Percentiles rank a stretch among this genome's conserved stretches.
These are phyloP conservation scores for Fomitiporia mediterranea DNA, from an alignment of 1,284 basidiomycete species.

Conservation along the genomic window DNA sequence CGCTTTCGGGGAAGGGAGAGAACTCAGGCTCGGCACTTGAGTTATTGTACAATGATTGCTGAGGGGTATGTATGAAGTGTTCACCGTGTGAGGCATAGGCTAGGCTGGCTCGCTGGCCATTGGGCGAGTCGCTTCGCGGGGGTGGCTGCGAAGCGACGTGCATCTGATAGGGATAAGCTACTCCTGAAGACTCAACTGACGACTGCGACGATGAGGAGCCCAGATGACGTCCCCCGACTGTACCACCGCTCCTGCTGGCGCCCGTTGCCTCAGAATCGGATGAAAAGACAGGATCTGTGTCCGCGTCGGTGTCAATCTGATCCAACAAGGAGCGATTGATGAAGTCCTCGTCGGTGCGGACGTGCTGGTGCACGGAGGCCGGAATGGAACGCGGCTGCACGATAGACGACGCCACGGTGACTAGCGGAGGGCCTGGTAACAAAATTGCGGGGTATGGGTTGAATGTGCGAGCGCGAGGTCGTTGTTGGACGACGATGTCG, in stretches of 20 bases:
- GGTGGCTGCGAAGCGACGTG: conserved; percentile 40
- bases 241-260: conserved; percentile 21
- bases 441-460: background rate
- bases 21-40: conserved; percentile 38
- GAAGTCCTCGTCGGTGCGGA: conserved; percentile 64
- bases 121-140: conserved; percentile 47
- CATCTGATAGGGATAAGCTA: conserved; percentile 48
- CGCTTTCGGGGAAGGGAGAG: conserved; percentile 32
- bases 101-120: conserved; percentile 29
- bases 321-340: conserved; percentile 79
- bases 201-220: conserved; percentile 43
- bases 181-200: conserved; percentile 47
- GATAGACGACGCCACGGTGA: conserved; percentile 23
- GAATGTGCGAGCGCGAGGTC: conserved; percentile 7
- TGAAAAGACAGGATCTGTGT: conserved; percentile 61
- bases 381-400: conserved; percentile 33
- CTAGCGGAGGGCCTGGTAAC: conserved; percentile 17
- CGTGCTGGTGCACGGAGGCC: conserved; percentile 35
- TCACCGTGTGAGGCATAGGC: conserved; percentile 31
- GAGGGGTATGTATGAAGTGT: conserved; percentile 34
- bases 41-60: conserved; percentile 46
- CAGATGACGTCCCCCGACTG: conserved; percentile 32
- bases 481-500: conserved; percentile 19
- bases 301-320: conserved; percentile 72
- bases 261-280: conserved; percentile 50